Conservation (phyloP, 441 rosid species). For the Populus hybrid region DNA sequence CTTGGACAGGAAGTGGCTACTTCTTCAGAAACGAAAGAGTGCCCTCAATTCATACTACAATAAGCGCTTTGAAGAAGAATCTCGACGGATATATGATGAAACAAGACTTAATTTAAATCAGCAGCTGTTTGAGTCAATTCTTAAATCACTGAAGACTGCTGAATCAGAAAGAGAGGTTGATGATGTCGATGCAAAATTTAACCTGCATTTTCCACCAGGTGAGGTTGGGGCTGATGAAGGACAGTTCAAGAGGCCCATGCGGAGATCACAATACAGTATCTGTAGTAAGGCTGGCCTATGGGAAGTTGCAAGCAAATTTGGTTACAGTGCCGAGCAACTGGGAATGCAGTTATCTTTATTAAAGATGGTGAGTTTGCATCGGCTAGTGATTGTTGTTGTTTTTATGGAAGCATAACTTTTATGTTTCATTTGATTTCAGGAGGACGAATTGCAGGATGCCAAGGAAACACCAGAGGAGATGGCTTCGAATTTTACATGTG, state of each 20-base stretch:
- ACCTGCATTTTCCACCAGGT: conserved; percentile 90
- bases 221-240: conserved; percentile 89
- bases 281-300: conserved; percentile 91
- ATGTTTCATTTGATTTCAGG: conserved; percentile 39
- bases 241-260: conserved; percentile 85
- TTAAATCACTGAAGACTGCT: conserved; percentile 60
- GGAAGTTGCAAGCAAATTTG: conserved; percentile 91
- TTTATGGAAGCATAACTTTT: conserved; percentile 15
- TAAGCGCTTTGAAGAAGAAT: conserved; percentile 89
- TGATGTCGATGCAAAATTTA: conserved; percentile 92
- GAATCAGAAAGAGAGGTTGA: conserved; percentile 94
- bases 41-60: conserved; percentile 68
- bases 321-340: conserved; percentile 91
- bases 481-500: conserved; percentile 89
- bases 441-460: conserved; percentile 71
- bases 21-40: conserved; percentile 83
- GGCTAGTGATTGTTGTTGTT: conserved; percentile 9
- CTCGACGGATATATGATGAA: conserved; percentile 81
- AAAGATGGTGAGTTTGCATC: conserved; percentile 52
- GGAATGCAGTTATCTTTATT: conserved; percentile 61
- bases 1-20: conserved; percentile 88
- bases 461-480: conserved; percentile 95
- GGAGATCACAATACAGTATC: conserved; percentile 75
- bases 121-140: conserved; percentile 76
- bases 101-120: conserved; percentile 73